Conservation (phyloP, 768 basidiomycete genomes). For the Russula abietina region DNA sequence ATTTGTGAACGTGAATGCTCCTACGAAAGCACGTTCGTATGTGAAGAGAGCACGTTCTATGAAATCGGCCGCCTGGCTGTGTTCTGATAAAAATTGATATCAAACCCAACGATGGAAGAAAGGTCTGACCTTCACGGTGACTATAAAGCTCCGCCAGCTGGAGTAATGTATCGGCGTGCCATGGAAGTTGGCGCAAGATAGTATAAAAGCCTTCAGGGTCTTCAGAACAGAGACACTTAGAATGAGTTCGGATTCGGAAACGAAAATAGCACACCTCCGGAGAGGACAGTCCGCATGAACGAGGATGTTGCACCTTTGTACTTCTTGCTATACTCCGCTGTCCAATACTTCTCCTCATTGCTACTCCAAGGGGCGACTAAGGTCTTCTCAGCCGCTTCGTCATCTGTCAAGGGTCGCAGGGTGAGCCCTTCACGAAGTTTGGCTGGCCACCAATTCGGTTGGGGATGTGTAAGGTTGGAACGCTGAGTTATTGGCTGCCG, state of each 20-base stretch:
- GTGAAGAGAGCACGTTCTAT: constrained; percentile 92
- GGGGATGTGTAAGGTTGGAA: constrained; percentile 73
- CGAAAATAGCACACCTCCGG: constrained; percentile 57
- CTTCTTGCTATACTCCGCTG: constrained; percentile 76
- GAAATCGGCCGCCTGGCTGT: constrained; percentile 77
- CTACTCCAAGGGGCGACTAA: constrained; percentile 34
- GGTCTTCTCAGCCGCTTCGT: constrained; percentile 46
- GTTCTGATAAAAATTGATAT: constrained; percentile 43
- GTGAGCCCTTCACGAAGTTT: constrained; percentile 68
- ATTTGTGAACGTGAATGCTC: constrained; percentile 76
- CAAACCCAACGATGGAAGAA: not conserved
- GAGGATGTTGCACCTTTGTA: constrained; percentile 78
- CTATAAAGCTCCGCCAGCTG: constrained; percentile 80
- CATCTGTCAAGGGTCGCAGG: constrained; percentile 48
- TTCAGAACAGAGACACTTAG: constrained; percentile 27
- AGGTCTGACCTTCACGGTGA: constrained; percentile 71
- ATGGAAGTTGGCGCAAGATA: constrained; percentile 71
- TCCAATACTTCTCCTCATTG: constrained; percentile 79
- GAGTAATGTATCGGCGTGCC: constrained; percentile 89
- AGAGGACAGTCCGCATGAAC: constrained; percentile 75
- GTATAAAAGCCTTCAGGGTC: constrained; percentile 77
- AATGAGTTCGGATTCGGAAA: not conserved
- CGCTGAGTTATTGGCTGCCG: constrained; percentile 44
- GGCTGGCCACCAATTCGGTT: constrained; percentile 68
- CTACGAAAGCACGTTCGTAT: constrained; percentile 85